A percentile compares a stretch with the other conserved stretches of the same genome.
Evolutionary conservation across 2,329 filamentous ascomycete species (phyloP).

Genomic region (Claviceps citrina): DNA sequence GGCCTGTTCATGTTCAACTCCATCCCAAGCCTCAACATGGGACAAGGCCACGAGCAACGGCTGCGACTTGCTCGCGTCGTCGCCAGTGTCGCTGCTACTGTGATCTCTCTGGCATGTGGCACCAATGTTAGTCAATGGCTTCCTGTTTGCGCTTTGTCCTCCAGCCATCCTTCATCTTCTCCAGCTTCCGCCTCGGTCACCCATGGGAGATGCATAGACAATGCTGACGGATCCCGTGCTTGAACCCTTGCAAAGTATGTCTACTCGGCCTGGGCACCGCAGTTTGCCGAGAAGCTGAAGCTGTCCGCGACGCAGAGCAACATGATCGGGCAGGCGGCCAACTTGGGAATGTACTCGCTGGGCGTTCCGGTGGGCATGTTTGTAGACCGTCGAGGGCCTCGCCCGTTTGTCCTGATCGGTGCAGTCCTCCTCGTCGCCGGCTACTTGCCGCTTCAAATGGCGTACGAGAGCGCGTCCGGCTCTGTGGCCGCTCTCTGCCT

Average conservation of each 20-base stretch:
- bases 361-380: conserved; percentile 82
- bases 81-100: conserved; percentile 73
- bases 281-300: conserved; percentile 75
- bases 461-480: conserved; percentile 53
- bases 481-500: conserved; percentile 55
- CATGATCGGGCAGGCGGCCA: conserved; percentile 71
- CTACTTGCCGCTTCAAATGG: conserved; percentile 72
- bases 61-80: too few relatives aligned
- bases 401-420: conserved; percentile 62
- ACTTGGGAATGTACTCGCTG: conserved; percentile 83
- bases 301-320: conserved; percentile 89
- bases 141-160: too few relatives aligned
- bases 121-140: conserved; percentile 69
- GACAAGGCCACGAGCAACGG: too few relatives aligned
- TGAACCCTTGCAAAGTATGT: conserved; percentile 53
- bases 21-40: too few relatives aligned
- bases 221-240: conserved; percentile 2
- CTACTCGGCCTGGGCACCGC: conserved; percentile 94
- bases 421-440: conserved; percentile 57
- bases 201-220: background rate
- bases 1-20: too few relatives aligned
- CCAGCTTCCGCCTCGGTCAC: background rate
- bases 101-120: conserved; percentile 76
- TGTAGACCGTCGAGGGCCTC: conserved; percentile 67
- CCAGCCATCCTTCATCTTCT: too few relatives aligned